phyloP scores from a whole-genome alignment of 306 rosid species.

The Erythrophleum fordii region DNA sequence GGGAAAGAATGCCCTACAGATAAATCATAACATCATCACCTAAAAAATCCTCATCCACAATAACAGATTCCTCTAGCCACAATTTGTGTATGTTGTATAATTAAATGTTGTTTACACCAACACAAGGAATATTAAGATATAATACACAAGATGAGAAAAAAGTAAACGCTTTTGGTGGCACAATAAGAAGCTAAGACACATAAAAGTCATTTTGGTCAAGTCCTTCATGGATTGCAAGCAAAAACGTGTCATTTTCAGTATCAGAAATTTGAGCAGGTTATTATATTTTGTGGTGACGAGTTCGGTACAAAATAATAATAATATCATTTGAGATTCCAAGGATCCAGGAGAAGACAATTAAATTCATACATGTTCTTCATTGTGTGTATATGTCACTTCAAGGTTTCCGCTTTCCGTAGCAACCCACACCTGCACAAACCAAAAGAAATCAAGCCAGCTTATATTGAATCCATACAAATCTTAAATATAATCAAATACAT shows the following conservation, averaged over 20 bases:
- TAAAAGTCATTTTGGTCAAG: background rate
- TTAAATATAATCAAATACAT: background rate
- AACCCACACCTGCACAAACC: slow-evolving; percentile 80
- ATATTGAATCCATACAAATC: background rate
- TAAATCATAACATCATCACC: slow-evolving; percentile 26
- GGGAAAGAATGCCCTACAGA: slow-evolving; percentile 77
- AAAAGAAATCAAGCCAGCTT: slow-evolving; percentile 21
- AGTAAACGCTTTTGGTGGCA: background rate
- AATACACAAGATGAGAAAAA: slow-evolving; percentile 14
- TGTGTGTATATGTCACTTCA: slow-evolving; percentile 87
- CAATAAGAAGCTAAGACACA: background rate
- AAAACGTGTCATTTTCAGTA: slow-evolving; percentile 17
- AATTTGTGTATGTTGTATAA: background rate
- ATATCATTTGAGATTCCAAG: background rate
- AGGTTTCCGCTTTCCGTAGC: slow-evolving; percentile 85
- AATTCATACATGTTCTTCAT: slow-evolving; percentile 71
- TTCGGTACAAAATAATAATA: background rate
- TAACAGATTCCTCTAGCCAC: slow-evolving; percentile 1
- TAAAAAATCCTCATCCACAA: background rate
- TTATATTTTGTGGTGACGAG: slow-evolving; percentile 5
- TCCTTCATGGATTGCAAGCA: background rate
- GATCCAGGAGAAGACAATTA: slow-evolving; percentile 15
- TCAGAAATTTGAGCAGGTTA: background rate
- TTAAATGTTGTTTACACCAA: background rate
- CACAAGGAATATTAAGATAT: background rate